These are phyloP conservation scores for Pleurotus pulmonarius DNA, from an alignment of 768 basidiomycete genomes.

Conservation along the genomic window DNA sequence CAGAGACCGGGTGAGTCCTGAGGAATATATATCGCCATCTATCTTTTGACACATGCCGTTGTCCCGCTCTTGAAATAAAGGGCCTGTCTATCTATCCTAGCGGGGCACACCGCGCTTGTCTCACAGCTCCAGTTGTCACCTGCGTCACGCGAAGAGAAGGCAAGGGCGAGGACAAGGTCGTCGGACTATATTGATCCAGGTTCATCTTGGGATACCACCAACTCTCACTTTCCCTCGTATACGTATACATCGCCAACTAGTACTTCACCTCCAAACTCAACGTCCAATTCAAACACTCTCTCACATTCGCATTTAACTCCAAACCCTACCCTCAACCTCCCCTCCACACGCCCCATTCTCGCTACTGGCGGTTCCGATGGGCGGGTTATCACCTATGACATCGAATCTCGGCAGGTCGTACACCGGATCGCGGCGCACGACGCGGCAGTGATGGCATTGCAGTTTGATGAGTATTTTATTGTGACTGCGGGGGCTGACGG, in stretches of 20 bases:
- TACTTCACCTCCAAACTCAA: too few relatives aligned
- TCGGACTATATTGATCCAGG: too few relatives aligned
- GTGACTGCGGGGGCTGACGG: slow-evolving; percentile 87
- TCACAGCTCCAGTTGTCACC: slow-evolving; percentile 55
- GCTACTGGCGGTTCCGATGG: slow-evolving; percentile 90
- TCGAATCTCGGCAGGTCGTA: slow-evolving; percentile 34
- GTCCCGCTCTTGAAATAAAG: slow-evolving; percentile 30
- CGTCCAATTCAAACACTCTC: too few relatives aligned
- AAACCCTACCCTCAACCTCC: slow-evolving; percentile 42
- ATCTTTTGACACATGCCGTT: not conserved
- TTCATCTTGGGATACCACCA: too few relatives aligned
- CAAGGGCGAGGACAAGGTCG: not conserved
- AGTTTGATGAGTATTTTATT: slow-evolving; percentile 80
- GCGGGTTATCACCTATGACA: slow-evolving; percentile 47
- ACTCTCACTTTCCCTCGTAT: too few relatives aligned
- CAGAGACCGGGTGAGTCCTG: slow-evolving; percentile 67
- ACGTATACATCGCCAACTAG: too few relatives aligned
- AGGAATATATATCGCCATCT: too few relatives aligned
- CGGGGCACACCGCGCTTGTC: slow-evolving; percentile 90
- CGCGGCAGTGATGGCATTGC: slow-evolving; percentile 80
- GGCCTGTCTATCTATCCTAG: slow-evolving; percentile 76
- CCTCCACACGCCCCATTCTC: slow-evolving; percentile 33
- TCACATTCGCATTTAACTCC: slow-evolving; percentile 21
- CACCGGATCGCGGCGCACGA: slow-evolving; percentile 87
- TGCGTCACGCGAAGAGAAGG: too few relatives aligned